These are phyloP conservation scores for Annulohypoxylon truncatum DNA, from an alignment of 2,329 filamentous ascomycete genomes.

Conservation along the genomic window DNA sequence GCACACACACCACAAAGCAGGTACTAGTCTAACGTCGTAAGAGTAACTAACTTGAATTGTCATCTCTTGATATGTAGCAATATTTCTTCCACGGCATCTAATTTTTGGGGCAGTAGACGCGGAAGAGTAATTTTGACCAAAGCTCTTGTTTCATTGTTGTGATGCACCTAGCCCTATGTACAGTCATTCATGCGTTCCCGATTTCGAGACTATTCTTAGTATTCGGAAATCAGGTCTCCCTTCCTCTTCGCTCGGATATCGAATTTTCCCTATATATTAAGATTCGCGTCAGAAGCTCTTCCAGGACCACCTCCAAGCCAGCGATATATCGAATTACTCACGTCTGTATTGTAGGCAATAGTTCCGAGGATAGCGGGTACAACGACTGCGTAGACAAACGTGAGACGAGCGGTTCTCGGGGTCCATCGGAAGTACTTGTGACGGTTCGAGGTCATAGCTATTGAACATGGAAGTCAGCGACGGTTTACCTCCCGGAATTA, in stretches of 20 bases:
- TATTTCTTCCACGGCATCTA: neutral
- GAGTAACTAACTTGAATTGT: neutral
- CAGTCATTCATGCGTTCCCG: slow-evolving; percentile 43
- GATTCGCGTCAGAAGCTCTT: slow-evolving; percentile 6
- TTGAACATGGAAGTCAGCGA: slow-evolving; percentile 10
- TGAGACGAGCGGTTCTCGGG: slow-evolving; percentile 80
- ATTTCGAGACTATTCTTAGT: slow-evolving; percentile 57
- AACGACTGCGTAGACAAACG: slow-evolving; percentile 78
- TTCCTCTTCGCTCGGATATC: slow-evolving; percentile 87
- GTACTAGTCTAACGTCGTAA: no score
- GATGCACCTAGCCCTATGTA: slow-evolving; percentile 55
- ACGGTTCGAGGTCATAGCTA: slow-evolving; percentile 86
- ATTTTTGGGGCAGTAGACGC: neutral
- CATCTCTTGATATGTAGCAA: neutral
- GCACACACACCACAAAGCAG: neutral
- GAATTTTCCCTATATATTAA: slow-evolving; percentile 77
- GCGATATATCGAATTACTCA: slow-evolving; percentile 62
- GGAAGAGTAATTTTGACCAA: neutral
- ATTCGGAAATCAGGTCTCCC: slow-evolving; percentile 86
- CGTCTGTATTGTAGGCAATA: slow-evolving; percentile 83
- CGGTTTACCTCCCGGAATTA: neutral
- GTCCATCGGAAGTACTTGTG: slow-evolving; percentile 98
- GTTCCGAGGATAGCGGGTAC: slow-evolving; percentile 79
- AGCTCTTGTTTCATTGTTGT: slow-evolving; percentile 47
- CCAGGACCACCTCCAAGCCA: neutral